Percentiles rank a stretch among this genome's conserved stretches.
Conservation (phyloP, 2,329 filamentous ascomycete species). For the Penicillium sp. region DNA sequence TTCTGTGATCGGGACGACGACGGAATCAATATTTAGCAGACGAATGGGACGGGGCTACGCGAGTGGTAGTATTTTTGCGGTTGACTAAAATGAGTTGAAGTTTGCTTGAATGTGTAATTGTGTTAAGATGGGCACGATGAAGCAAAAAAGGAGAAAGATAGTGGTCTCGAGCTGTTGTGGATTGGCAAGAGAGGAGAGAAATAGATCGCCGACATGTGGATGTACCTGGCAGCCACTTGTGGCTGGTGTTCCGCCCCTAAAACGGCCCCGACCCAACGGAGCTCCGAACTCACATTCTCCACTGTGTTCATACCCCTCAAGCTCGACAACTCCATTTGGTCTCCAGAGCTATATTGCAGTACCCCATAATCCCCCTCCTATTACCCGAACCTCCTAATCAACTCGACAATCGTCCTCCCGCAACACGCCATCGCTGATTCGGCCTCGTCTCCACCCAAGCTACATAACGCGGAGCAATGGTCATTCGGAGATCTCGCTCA, state of each 20-base stretch:
- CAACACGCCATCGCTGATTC: constrained; percentile 5
- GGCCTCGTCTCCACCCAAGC: constrained; percentile 6
- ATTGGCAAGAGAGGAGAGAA: no score
- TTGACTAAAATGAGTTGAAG: no score
- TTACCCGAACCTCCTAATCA: neutral
- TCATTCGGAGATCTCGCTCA: constrained; percentile 52
- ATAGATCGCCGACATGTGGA: no score
- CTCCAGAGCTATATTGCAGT: neutral
- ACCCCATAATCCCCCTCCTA: neutral
- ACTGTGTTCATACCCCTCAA: constrained; percentile 7
- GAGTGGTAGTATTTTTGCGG: no score
- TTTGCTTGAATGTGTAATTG: no score
- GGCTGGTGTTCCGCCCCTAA: constrained; percentile 8
- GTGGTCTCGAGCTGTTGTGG: no score
- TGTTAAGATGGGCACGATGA: no score
- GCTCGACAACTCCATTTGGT: constrained; percentile 1
- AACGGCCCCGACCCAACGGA: constrained; percentile 8
- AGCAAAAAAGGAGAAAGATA: no score
- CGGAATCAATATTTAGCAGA: no score
- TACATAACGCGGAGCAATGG: constrained; percentile 49
- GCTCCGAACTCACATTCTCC: constrained; percentile 7
- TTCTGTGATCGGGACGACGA: no score
- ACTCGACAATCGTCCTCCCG: neutral
- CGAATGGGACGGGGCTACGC: no score
- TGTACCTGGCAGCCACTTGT: constrained; percentile 10